phyloP scores from a whole-genome alignment of 148 eudicot genomes.

The Camellia japonica region DNA sequence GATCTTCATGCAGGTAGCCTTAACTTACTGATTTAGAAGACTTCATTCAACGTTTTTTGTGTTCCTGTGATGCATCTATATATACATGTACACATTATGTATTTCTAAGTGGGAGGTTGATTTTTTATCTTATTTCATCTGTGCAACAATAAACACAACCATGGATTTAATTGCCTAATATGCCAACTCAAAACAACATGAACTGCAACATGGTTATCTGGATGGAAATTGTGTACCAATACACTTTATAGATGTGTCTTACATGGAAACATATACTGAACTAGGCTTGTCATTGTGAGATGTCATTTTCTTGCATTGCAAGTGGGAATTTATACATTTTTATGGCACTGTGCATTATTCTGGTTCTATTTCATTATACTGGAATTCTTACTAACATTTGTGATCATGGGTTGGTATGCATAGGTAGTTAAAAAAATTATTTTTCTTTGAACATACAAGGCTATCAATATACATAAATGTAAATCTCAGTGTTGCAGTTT shows the following conservation, averaged over 20 bases:
- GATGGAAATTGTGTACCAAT: neutral
- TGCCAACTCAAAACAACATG: neutral
- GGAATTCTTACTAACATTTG: neutral
- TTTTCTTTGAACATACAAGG: neutral
- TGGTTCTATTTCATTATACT: neutral
- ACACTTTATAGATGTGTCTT: neutral
- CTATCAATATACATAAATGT: neutral
- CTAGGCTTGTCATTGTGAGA: neutral
- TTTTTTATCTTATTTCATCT: neutral
- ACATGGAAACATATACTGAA: neutral
- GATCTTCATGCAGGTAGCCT: slow-evolving; percentile 94
- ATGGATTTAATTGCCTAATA: neutral
- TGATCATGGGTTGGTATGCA: neutral
- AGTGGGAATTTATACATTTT: neutral
- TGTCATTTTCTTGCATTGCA: neutral
- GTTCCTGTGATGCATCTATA: neutral
- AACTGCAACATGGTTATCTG: neutral
- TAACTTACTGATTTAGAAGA: slow-evolving; percentile 3
- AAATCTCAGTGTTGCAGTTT: neutral
- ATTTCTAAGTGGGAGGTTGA: neutral
- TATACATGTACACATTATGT: neutral
- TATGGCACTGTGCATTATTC: neutral
- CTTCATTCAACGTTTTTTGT: neutral
- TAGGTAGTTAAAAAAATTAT: neutral
- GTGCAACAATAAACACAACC: neutral